Percentiles rank a stretch among this genome's conserved stretches.
Evolutionary conservation across 2,329 filamentous ascomycete genomes (phyloP).

Genomic region (Trichophyton schoenleinii): DNA sequence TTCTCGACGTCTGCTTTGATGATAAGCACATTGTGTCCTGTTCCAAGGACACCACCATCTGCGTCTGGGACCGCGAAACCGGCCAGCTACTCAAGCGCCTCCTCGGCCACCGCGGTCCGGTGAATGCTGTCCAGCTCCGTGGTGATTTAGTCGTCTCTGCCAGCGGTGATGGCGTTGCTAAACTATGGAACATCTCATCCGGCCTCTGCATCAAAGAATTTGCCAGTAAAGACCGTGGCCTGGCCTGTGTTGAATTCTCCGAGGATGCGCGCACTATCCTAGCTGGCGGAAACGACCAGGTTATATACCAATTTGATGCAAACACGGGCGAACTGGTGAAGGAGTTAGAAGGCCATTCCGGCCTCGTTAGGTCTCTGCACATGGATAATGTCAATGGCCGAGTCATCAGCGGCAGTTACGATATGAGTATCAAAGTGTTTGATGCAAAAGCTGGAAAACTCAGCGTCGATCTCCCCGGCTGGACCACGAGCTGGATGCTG

Average conservation of each 20-base stretch:
- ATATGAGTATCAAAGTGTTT: slow-evolving; percentile 90
- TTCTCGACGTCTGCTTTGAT: slow-evolving; percentile 89
- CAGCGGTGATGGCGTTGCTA: slow-evolving; percentile 83
- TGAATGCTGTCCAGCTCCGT: slow-evolving; percentile 91
- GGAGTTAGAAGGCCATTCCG: slow-evolving; percentile 69
- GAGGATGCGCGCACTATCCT: slow-evolving; percentile 90
- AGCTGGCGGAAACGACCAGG: slow-evolving; percentile 87
- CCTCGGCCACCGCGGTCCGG: slow-evolving; percentile 74
- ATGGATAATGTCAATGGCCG: slow-evolving; percentile 77
- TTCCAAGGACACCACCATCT: slow-evolving; percentile 89
- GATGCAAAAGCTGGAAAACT: slow-evolving; percentile 69
- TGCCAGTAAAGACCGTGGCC: slow-evolving; percentile 74
- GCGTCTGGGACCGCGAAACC: slow-evolving; percentile 80
- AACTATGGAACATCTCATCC: slow-evolving; percentile 88
- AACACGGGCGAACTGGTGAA: slow-evolving; percentile 74
- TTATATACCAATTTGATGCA: slow-evolving; percentile 92
- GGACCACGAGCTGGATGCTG: slow-evolving; percentile 94
- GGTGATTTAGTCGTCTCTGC: slow-evolving; percentile 88
- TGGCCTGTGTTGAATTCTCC: slow-evolving; percentile 91
- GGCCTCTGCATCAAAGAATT: slow-evolving; percentile 86
- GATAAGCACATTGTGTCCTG: slow-evolving; percentile 88
- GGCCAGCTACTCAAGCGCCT: slow-evolving; percentile 65
- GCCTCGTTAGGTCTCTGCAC: slow-evolving; percentile 79
- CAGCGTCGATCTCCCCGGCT: slow-evolving; percentile 76
- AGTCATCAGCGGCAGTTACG: slow-evolving; percentile 84